These are phyloP conservation scores for Larix kaempferi DNA, from an alignment of 75 land plant species.

Conservation along the genomic window DNA sequence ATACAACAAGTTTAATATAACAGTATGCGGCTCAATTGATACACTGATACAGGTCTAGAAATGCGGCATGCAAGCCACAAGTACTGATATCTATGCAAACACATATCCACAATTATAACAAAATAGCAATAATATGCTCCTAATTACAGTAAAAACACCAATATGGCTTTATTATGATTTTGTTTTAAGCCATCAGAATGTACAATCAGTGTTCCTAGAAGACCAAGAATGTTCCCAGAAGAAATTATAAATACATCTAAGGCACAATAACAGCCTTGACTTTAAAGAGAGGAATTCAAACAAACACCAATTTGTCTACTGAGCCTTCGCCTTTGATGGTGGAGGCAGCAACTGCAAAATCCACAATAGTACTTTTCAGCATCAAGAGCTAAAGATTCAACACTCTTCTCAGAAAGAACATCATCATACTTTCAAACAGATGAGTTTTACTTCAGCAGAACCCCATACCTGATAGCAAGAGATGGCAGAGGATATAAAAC, in stretches of 20 bases:
- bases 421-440: neutral
- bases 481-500: slow-evolving; percentile 76
- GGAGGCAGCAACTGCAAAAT: slow-evolving; percentile 13
- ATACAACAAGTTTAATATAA: no score
- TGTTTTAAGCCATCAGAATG: neutral
- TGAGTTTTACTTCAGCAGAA: neutral
- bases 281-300: neutral
- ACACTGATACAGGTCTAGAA: no score
- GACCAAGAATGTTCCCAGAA: neutral
- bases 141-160: no score
- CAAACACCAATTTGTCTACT: slow-evolving; percentile 4
- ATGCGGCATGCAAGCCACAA: no score
- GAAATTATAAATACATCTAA: neutral
- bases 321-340: slow-evolving; percentile 16
- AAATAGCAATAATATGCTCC: no score
- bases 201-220: slow-evolving; percentile 1
- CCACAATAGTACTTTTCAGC: slow-evolving; percentile 3
- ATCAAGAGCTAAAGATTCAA: neutral
- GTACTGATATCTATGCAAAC: no score
- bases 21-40: no score
- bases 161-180: no score
- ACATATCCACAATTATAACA: no score
- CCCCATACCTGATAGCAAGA: slow-evolving; percentile 88
- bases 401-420: neutral
- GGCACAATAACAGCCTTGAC: neutral